These are phyloP conservation scores for Termitomyces titanicus DNA, from an alignment of 768 basidiomycete genomes.

Conservation along the genomic window DNA sequence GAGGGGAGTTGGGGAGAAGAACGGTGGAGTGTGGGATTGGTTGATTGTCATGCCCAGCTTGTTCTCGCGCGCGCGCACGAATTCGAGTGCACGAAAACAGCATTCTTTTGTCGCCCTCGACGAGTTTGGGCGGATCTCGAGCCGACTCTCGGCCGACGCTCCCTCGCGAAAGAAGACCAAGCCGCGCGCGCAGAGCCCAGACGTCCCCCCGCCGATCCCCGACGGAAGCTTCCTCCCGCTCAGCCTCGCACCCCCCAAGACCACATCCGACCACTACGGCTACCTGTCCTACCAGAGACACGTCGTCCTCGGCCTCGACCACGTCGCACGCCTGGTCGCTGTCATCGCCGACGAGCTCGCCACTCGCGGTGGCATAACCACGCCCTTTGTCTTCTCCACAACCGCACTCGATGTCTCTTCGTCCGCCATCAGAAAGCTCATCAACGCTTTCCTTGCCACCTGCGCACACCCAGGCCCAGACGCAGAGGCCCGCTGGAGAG, in stretches of 20 bases:
- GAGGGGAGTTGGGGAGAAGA: no score
- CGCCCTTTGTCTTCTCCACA: constrained; percentile 88
- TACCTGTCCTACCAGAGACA: constrained; percentile 72
- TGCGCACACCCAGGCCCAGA: constrained; percentile 36
- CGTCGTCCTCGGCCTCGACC: constrained; percentile 72
- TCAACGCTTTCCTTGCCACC: constrained; percentile 75
- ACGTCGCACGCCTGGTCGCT: constrained; percentile 68
- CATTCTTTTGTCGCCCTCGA: constrained; percentile 34
- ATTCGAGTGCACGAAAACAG: constrained; percentile 49
- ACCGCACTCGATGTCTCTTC: constrained; percentile 83
- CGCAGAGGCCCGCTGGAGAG: constrained; percentile 60
- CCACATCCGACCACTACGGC: constrained; percentile 53
- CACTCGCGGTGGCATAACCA: constrained; percentile 74
- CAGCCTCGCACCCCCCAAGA: constrained; percentile 44
- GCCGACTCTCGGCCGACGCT: constrained; percentile 31
- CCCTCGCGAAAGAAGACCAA: constrained; percentile 23
- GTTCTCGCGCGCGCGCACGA: constrained; percentile 68
- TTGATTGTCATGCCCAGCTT: constrained; percentile 80
- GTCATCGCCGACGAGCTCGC: constrained; percentile 68
- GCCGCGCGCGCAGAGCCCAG: constrained; percentile 36
- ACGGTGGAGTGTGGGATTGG: no score
- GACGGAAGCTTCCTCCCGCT: constrained; percentile 55
- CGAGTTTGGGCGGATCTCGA: constrained; percentile 63
- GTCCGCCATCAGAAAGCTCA: constrained; percentile 70
- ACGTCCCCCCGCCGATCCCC: constrained; percentile 33